Percentiles rank a stretch among this genome's conserved stretches.
These are phyloP conservation scores for Byssoonygena ceratinophila DNA, from an alignment of 2,329 filamentous ascomycete genomes.

Conservation along the genomic window DNA sequence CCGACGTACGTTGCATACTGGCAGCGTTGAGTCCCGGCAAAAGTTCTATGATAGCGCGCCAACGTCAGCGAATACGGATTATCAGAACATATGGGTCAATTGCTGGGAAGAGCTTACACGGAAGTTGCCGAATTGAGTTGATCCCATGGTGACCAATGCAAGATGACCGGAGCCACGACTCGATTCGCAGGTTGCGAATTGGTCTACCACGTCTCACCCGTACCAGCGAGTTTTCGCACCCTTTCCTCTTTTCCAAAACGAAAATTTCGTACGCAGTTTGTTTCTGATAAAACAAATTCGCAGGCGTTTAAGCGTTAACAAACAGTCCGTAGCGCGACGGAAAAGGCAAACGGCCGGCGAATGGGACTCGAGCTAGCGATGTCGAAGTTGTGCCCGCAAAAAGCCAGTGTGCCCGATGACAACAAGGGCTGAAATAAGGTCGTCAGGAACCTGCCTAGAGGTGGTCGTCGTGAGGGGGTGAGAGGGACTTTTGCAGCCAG, in stretches of 20 bases:
- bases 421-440: background rate
- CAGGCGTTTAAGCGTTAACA: background rate
- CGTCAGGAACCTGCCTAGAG: constrained; percentile 1
- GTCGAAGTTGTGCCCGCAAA: background rate
- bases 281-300: too few species aligned
- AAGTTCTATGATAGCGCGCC: constrained; percentile 51
- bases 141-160: constrained; percentile 33
- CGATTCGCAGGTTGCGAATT: constrained; percentile 10
- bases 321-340: background rate
- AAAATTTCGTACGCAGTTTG: background rate
- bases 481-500: background rate
- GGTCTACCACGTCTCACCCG: constrained; percentile 4
- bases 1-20: constrained; percentile 67
- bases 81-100: background rate
- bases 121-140: constrained; percentile 50
- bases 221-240: background rate
- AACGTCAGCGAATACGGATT: background rate
- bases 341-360: constrained; percentile 1
- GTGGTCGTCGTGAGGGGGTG: background rate
- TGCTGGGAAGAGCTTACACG: constrained; percentile 36
- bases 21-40: constrained; percentile 72
- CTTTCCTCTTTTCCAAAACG: background rate
- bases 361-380: background rate
- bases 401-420: background rate
- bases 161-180: background rate